Percentiles rank a stretch among this genome's conserved stretches.
Evolutionary conservation across 2,329 filamentous ascomycete species (phyloP).

Genomic region (Trichophaea hybrida): DNA sequence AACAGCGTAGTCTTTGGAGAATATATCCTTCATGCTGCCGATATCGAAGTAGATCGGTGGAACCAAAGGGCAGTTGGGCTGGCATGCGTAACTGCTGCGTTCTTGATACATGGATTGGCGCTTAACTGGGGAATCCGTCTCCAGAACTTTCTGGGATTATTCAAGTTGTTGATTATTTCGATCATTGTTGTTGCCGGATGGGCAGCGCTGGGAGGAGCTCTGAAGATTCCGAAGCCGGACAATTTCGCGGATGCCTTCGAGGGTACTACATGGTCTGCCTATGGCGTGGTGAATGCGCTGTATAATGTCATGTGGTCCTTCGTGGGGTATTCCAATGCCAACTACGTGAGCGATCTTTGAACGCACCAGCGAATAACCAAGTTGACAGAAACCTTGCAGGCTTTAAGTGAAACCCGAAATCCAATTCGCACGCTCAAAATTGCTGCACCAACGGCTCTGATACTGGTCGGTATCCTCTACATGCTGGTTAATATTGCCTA

Average conservation of each 20-base stretch:
- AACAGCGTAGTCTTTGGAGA: constrained; percentile 58
- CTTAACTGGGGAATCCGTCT: constrained; percentile 53
- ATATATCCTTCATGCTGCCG: constrained; percentile 52
- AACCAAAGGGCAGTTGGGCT: constrained; percentile 53
- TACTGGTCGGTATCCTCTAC: constrained; percentile 49
- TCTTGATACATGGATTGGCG: constrained; percentile 49
- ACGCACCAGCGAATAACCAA: not conserved
- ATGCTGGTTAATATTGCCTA: constrained; percentile 51
- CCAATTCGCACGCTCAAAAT: constrained; percentile 51
- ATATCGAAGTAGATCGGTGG: constrained; percentile 48
- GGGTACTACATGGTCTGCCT: constrained; percentile 50
- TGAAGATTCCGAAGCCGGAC: constrained; percentile 32
- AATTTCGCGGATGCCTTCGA: constrained; percentile 51
- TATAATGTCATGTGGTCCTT: constrained; percentile 62
- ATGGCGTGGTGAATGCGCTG: constrained; percentile 53
- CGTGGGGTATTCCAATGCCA: constrained; percentile 54
- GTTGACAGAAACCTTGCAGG: constrained; percentile 24
- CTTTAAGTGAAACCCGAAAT: constrained; percentile 52
- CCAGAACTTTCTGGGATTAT: constrained; percentile 49
- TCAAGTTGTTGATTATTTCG: constrained; percentile 44
- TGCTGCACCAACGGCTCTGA: constrained; percentile 45
- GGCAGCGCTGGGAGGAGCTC: constrained; percentile 40
- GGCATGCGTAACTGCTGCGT: constrained; percentile 51
- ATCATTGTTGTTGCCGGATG: constrained; percentile 49
- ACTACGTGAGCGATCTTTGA: constrained; percentile 35